Base-by-base conservation (phyloP, 768 basidiomycete species). In the Amanita rubescens region DNA sequence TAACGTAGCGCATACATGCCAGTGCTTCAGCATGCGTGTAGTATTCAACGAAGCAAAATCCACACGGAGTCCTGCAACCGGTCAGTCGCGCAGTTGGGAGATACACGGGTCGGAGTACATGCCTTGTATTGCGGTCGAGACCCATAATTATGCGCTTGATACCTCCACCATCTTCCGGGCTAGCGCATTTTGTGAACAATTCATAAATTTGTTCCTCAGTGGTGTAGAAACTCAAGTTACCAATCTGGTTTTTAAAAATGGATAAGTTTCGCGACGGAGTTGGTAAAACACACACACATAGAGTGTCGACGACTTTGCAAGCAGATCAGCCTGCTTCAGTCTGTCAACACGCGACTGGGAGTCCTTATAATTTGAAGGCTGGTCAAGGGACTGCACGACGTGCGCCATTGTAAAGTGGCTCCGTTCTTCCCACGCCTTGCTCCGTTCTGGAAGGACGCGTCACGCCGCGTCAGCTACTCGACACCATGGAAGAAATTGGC, bases 181-280 rank as follows among this genome's bases (percentile, higher is more conserved):
- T 86, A 50, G 91, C 82, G 64, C 90, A 92, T 82, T 93, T 93
- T 61, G 85, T 80, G 71, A 93, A 95, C 49, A 94, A 72, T 69
- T 92, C 91, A 70, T 90, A 90, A 70, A 94, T 96, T 70, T 96
- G 93, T 71, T 94, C 90, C 73, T 95, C 93, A 48, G 92, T 95
- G 24, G 91, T 94, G 73, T 85, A 94, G 69, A 93, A 93, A 72
- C 90, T 92, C 71, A 93, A 75, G 68, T 93, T 93, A 71, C 91
- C 91, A 69, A 92, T 82, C 90, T 91, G 64, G 57, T 54, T n/a
- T n/a, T n/a, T 42, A 39, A 38, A 15, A 48, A 53, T 57, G 22
- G 43, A 37, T 17, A 43, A 49, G 48, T 50, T 54, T 59, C 33
- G 11, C 25, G 17, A 10, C 17, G n/a, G 49, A 64, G 56, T 62